These are phyloP conservation scores for Tilletia walkeri DNA, from an alignment of 1,284 basidiomycete species.

Conservation along the genomic window DNA sequence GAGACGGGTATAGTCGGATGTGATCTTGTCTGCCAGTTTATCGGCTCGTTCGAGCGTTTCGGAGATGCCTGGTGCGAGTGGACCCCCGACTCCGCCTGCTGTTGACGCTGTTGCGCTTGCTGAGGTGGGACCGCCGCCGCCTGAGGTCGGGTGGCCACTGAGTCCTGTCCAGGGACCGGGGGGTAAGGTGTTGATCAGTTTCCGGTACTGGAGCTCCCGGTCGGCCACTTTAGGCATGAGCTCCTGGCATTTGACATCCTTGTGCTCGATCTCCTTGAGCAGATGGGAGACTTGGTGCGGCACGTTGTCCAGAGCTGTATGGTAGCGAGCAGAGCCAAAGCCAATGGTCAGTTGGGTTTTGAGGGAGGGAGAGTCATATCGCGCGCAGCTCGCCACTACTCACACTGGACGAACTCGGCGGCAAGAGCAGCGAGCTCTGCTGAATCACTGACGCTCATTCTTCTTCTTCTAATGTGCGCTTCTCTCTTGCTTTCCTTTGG, in stretches of 20 bases:
- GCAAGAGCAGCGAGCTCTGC: conserved; percentile 53
- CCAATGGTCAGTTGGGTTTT: background rate
- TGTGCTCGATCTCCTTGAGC: conserved; percentile 53
- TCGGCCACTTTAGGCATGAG: conserved; percentile 43
- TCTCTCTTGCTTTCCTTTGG: too few species aligned
- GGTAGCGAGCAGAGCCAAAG: background rate
- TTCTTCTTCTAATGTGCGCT: too few species aligned
- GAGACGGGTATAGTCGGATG: conserved; percentile 43
- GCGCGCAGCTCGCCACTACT: conserved; percentile 1
- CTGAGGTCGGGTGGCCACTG: background rate
- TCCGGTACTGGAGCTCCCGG: conserved; percentile 42
- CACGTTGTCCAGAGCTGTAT: conserved; percentile 44
- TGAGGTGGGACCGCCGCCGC: background rate
- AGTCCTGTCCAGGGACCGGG: conserved; percentile 2
- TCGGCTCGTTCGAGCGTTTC: conserved; percentile 28
- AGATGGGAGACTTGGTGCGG: conserved; percentile 51
- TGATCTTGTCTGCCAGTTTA: conserved; percentile 44
- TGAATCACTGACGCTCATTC: conserved; percentile 30
- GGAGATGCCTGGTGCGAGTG: conserved; percentile 22
- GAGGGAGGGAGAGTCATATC: too few species aligned
- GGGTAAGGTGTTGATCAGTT: conserved; percentile 27
- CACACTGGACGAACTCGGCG: conserved; percentile 46
- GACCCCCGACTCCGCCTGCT: conserved; percentile 6
- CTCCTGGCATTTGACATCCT: conserved; percentile 52
- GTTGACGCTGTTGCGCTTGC: conserved; percentile 24